phyloP scores from a whole-genome alignment of 495 filamentous ascomycete genomes.

The Talaromyces ruber region DNA sequence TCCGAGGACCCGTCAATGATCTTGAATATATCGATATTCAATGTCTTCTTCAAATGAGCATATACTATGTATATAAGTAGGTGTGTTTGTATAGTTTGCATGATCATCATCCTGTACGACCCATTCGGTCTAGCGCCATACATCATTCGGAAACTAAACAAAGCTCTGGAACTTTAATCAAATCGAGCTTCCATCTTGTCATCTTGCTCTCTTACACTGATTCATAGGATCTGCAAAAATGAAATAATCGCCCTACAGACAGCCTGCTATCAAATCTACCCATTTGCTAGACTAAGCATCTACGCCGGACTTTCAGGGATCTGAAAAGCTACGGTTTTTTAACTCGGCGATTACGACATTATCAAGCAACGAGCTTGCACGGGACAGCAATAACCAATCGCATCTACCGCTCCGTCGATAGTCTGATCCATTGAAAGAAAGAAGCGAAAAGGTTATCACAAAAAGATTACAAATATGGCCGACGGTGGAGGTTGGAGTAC shows the following conservation, averaged over 20 bases:
- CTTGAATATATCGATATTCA: too few relatives aligned
- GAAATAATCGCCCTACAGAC: background rate
- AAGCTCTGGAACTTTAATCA: background rate
- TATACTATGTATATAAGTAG: background rate
- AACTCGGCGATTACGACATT: background rate
- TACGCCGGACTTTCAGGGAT: background rate
- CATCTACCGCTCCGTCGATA: background rate
- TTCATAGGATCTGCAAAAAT: background rate
- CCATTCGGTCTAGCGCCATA: background rate
- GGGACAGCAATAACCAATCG: background rate
- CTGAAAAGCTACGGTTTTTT: background rate
- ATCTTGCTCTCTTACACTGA: background rate
- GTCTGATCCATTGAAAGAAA: background rate
- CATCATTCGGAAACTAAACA: background rate
- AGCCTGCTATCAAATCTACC: background rate
- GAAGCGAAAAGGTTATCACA: background rate
- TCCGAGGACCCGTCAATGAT: background rate
- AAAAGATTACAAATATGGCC: conserved; percentile 18
- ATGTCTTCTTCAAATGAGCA: background rate
- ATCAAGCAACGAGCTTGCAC: background rate
- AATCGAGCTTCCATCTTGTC: background rate
- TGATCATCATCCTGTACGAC: background rate
- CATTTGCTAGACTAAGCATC: background rate
- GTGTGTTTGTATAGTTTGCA: background rate
- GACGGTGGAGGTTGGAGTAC: conserved; percentile 56